Base-by-base conservation (phyloP, 2,329 filamentous ascomycete species). In the Nothomitra cinnamomea region DNA sequence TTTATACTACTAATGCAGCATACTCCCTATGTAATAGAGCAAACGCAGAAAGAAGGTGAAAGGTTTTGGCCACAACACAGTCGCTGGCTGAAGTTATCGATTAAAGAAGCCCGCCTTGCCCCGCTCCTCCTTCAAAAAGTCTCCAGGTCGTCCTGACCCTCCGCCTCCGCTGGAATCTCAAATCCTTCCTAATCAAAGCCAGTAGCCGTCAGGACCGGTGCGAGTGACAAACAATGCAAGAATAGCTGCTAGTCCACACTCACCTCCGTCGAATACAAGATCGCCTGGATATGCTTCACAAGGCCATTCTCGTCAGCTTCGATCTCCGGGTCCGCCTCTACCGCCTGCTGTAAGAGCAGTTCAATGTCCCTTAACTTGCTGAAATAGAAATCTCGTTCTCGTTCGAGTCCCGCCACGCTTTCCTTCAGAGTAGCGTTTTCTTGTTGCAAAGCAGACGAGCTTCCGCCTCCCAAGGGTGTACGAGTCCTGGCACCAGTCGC, bases 321-420 rank as follows among this genome's bases (percentile, higher is more conserved):
- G 52, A 96, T 72, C 70, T 94, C 84, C 0, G 89, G 89, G 60
- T 95, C 86, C 58, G 87, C 85, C 61, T 98, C 92, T 64, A 94
- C 84, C 10, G 89, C 88, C 63, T 87, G 85, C 72, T 98, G 92
- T 54, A 98, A 79, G 62, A 98, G 73, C 59, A 98, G 73, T 71
- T 98, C 92, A 61, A 98, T 98, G 66, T 98, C 92, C 56, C 92
- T 79, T 59, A 98, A 77, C 75, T 98, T 98, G 77, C 87, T 94
- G 70, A 98, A 98, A 75, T 98, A 98, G 67, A 98, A 98, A 68
- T 98, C 92, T 51, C 92, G 79, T 73, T 98, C 92, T 62, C 92
- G 83, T 75, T 98, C 92, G 42, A 98, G 75, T 1, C 92, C 92
- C 12, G 80, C 76, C n/a, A 98, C 90, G 0, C 87, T 95, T 72